Evolutionary conservation across 257 asterid genomes (phyloP).

Genomic region (Petunia axillaris): DNA sequence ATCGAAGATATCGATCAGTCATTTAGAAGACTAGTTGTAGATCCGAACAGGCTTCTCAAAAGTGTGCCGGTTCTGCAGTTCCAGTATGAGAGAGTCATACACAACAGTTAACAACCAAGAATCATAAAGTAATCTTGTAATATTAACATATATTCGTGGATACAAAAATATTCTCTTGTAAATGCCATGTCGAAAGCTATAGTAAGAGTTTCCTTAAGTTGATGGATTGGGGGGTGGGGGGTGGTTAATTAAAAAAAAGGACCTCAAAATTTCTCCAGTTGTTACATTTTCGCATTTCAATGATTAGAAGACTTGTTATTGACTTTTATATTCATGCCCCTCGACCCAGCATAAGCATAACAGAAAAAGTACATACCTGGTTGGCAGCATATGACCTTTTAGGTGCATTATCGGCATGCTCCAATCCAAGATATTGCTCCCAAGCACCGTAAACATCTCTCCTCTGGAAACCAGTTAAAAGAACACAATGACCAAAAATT

Average conservation of each 20-base stretch:
- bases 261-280: conserved; percentile 2
- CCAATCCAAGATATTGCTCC: conserved; percentile 86
- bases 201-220: neutral
- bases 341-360: neutral
- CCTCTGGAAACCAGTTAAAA: conserved; percentile 45
- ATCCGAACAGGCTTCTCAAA: conserved; percentile 77
- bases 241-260: neutral
- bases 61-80: conserved; percentile 67
- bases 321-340: neutral
- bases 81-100: conserved; percentile 16
- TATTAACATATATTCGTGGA: neutral
- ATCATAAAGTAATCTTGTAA: neutral
- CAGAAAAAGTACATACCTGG: conserved; percentile 51
- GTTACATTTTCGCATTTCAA: conserved; percentile 9
- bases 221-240: neutral
- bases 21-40: conserved; percentile 49
- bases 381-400: conserved; percentile 63
- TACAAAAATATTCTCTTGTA: conserved; percentile 1
- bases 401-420: conserved; percentile 73
- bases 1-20: conserved; percentile 10
- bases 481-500: conserved; percentile 19
- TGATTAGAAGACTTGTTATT: neutral
- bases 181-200: neutral
- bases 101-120: conserved; percentile 5
- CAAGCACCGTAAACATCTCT: conserved; percentile 79